Evolutionary conservation across 192 early-diverging fungal species (phyloP).

Genomic region (Bifiguratus adelaidae): DNA sequence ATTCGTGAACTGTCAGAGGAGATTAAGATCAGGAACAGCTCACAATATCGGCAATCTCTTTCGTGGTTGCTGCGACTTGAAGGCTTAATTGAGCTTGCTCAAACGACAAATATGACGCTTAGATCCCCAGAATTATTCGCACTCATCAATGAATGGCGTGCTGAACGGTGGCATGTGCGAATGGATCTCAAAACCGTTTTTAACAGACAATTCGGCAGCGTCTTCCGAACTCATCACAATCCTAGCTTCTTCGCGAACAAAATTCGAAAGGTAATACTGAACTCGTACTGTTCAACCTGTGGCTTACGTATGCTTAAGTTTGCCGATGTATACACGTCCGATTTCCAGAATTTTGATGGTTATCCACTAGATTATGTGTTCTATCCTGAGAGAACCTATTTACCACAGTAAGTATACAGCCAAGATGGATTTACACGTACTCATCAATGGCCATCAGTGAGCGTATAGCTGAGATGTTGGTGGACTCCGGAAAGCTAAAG

Average conservation of each 20-base stretch:
- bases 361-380: conserved; percentile 50
- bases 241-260: conserved; percentile 50
- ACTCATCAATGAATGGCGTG: conserved; percentile 32
- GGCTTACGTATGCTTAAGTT: conserved; percentile 1
- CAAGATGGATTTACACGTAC: background rate
- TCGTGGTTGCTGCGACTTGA: conserved; percentile 43
- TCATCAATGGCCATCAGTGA: background rate
- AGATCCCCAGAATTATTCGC: conserved; percentile 4
- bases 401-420: conserved; percentile 40
- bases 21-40: conserved; percentile 33
- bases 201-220: conserved; percentile 47
- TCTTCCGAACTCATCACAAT: conserved; percentile 47
- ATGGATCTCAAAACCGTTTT: conserved; percentile 35
- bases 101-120: conserved; percentile 23
- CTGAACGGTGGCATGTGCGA: conserved; percentile 28
- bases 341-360: conserved; percentile 34
- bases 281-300: background rate
- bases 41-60: conserved; percentile 34
- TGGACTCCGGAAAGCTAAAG: too few relatives aligned
- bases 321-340: conserved; percentile 33
- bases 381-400: conserved; percentile 44
- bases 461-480: background rate
- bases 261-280: conserved; percentile 25
- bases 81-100: conserved; percentile 40
- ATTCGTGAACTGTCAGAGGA: conserved; percentile 44